Conservation (phyloP, 2,329 filamentous ascomycete genomes). For the Ophiosphaerella herpotricha region DNA sequence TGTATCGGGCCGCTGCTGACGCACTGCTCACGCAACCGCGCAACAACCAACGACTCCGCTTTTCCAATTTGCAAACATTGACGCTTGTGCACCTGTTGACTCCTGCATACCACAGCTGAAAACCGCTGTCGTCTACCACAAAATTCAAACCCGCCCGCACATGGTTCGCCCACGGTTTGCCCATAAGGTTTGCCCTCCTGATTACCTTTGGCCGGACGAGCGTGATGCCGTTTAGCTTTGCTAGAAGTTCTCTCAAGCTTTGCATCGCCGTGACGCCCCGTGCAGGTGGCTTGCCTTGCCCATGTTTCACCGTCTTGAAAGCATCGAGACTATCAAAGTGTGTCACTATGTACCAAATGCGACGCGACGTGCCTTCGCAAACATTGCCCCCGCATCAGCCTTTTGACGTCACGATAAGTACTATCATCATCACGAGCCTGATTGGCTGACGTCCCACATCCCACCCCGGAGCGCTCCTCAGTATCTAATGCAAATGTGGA, state of each 20-base stretch:
- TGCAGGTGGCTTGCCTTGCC: slow-evolving; percentile 1
- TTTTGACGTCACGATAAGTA: slow-evolving; percentile 2
- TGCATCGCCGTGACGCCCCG: neutral
- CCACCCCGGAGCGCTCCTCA: slow-evolving; percentile 12
- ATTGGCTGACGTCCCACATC: slow-evolving; percentile 17
- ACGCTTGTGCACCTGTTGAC: no score
- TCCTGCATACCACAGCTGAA: no score
- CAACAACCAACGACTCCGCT: no score
- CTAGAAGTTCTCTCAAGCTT: no score
- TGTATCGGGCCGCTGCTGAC: no score
- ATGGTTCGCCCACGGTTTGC: neutral
- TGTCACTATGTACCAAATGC: neutral
- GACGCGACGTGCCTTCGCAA: no score
- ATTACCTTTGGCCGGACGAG: slow-evolving; percentile 1
- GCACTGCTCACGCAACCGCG: no score
- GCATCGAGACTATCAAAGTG: no score
- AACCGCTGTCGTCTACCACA: no score
- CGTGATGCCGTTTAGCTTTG: slow-evolving; percentile 1
- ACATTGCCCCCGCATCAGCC: neutral
- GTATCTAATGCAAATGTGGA: slow-evolving; percentile 8
- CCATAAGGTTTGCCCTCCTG: neutral
- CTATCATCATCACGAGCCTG: slow-evolving; percentile 11
- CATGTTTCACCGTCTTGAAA: neutral
- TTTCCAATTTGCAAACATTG: no score
- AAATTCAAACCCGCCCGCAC: no score